Base-by-base conservation (phyloP, 768 basidiomycete species). In the Leccinum sublutescens region DNA sequence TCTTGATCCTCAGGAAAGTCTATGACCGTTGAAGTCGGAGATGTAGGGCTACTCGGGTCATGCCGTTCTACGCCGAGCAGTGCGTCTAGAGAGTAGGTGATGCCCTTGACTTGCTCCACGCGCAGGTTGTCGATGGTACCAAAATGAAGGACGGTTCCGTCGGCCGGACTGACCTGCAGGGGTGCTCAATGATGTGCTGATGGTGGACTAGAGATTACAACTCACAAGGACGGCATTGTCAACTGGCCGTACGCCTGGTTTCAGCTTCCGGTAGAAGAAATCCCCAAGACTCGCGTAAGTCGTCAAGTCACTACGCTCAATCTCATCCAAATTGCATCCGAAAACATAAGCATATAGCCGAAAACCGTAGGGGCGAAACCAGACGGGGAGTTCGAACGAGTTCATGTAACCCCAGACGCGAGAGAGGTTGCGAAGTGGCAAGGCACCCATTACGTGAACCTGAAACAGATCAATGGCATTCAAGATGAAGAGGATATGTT, bases 41-140 rank as follows among this genome's bases (percentile, higher is more conserved):
- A 75, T 17, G 72, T 71, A 0, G 81, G 77, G 7, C 77, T 77
- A 17, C 76, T 77, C 12, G 82, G 81, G 47, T 64, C 64, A 47
- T 64, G 43, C 21, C 79, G 76, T 58, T 89, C 85, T 33, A 87
- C 80, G 38, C 97, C 97, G 15, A 99, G 85, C 0, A 99, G 79
- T 0, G 95, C 95, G 61, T 97, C 91, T 12, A 99, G 83, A 1
- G 95, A 97, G 69, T 99, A 99, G 0, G 94, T 97, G 62, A 96
- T 89, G 15, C 97, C 97, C 75, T 99, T 99, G 69, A 99, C 93
- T 74, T 98, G 95, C 70, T 97, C 95, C 54, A 99, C 92, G 27
- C 85, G 84, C 52, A 85, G 79, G 64, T 85, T 84, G 36, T 78
- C 83, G 62, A 99, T 90, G 1, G 85, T 85, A 34, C 97, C 97